A percentile compares a stretch with the other conserved stretches of the same genome.
phyloP scores from a whole-genome alignment of 495 filamentous ascomycete species.

The Chaetomium cochliodes region DNA sequence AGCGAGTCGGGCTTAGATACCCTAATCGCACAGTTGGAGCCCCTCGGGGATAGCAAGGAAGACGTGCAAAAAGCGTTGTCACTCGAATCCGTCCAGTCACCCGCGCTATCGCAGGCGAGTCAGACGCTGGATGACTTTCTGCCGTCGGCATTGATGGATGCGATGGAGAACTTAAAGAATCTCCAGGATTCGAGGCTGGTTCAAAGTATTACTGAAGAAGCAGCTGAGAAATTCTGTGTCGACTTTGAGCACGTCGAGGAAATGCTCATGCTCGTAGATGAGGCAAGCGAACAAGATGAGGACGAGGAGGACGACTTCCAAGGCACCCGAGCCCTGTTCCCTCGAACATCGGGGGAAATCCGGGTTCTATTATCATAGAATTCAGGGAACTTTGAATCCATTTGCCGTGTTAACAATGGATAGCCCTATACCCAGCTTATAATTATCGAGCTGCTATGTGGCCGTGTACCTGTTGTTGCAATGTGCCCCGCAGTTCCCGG shows the following conservation, averaged over 20 bases:
- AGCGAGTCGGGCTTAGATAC: conserved; percentile 67
- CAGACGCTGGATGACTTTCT: conserved; percentile 88
- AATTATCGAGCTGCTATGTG: no score
- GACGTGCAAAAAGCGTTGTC: conserved; percentile 39
- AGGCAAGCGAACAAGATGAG: conserved; percentile 43
- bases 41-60: conserved; percentile 37
- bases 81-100: conserved; percentile 59
- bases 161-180: conserved; percentile 71
- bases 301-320: conserved; percentile 40
- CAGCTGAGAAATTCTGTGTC: conserved; percentile 80
- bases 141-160: conserved; percentile 89
- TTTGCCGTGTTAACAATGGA: neutral
- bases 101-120: conserved; percentile 60
- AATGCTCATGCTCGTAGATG: conserved; percentile 48
- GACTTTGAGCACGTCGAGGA: conserved; percentile 90
- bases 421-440: no score
- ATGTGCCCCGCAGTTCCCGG: no score
- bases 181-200: conserved; percentile 68
- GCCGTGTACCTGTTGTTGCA: no score
- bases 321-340: conserved; percentile 68
- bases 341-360: conserved; percentile 81
- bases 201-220: conserved; percentile 75
- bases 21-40: conserved; percentile 61
- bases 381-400: neutral
- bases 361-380: conserved; percentile 65